Evolutionary conservation across 768 basidiomycete species (phyloP), one percentile per base, ranked within the genome.

Genomic region (Lactifluus piperatus): DNA sequence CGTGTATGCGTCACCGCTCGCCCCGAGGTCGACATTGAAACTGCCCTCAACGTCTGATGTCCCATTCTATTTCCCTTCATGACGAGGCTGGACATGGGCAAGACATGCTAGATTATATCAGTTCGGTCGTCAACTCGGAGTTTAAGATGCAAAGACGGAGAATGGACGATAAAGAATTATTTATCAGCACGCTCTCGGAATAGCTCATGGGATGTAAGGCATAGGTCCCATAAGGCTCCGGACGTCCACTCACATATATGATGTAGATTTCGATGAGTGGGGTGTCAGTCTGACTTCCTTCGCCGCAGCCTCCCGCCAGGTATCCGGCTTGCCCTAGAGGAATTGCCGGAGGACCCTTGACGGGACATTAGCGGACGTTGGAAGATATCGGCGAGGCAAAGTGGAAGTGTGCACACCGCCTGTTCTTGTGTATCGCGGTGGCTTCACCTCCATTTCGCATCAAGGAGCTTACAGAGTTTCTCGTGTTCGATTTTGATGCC

Each of bases 1-100:
- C 50, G 50, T 27, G n/a, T 58, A 22, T 58, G 57, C 11, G 16
- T 58, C n/a, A 51, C 57, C 2, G 46, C 51, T n/a, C 34, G 57
- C 16, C 57, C 34, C 1, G 51, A 58, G 44, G 14, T 5, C 7
- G 57, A 58, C 51, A 53, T 58, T 18, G 20, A 10, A 2, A 1
- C 20, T 7, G 7, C 29, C 50, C 51, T 58, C 1, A 16, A 29
- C 44, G 43, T 1, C 14, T 58, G 44, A 51, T 32, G 14, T 37
- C 22, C 13, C 34, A 20, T 37, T 45, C 43, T 1, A 4, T 58
- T 30, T 47, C 44, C 9, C 29, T 58, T 2, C 34, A 58, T 3
- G 34, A 22, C 10, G 57, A 58, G 11, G 7, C 1, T 6, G 57
- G 57, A 3, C 50, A 58, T 36, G 5, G 11, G 6, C 7, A 27